A percentile compares a stretch with the other conserved stretches of the same genome.
Evolutionary conservation across 495 filamentous ascomycete genomes (phyloP).

Genomic region (Parathielavia hyrcaniae): DNA sequence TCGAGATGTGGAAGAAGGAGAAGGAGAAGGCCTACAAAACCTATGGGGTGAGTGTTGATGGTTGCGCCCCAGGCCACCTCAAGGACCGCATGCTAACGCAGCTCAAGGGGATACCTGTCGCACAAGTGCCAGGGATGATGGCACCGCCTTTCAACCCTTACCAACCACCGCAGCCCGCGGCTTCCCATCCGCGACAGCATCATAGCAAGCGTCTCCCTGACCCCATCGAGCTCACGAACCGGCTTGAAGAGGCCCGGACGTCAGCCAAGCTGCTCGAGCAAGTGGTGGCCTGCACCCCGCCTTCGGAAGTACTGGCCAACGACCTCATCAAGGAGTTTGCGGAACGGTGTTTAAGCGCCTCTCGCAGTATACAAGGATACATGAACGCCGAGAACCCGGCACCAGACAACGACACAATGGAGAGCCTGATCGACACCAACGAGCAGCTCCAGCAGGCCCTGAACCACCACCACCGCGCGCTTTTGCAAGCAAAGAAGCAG

Average conservation of each 20-base stretch:
- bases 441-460: constrained; percentile 74
- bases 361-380: constrained; percentile 71
- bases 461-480: constrained; percentile 71
- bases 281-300: constrained; percentile 75
- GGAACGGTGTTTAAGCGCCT: constrained; percentile 76
- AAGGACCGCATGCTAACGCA: background rate
- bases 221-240: constrained; percentile 70
- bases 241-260: constrained; percentile 83
- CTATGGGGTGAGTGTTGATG: constrained; percentile 32
- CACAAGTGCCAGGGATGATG: background rate
- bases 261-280: constrained; percentile 87
- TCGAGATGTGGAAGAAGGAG: constrained; percentile 87
- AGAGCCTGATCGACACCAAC: constrained; percentile 89
- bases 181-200: constrained; percentile 38
- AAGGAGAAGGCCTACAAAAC: constrained; percentile 54
- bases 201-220: constrained; percentile 54
- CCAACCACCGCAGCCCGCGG: constrained; percentile 29
- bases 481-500: constrained; percentile 63
- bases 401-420: constrained; percentile 88
- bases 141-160: constrained; percentile 9
- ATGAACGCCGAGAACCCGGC: constrained; percentile 70
- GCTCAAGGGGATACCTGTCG: background rate
- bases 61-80: background rate
- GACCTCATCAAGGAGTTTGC: constrained; percentile 90
- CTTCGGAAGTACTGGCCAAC: constrained; percentile 65